Evolutionary conservation across 495 filamentous ascomycete species (phyloP).

Genomic region (Podospora appendiculata): DNA sequence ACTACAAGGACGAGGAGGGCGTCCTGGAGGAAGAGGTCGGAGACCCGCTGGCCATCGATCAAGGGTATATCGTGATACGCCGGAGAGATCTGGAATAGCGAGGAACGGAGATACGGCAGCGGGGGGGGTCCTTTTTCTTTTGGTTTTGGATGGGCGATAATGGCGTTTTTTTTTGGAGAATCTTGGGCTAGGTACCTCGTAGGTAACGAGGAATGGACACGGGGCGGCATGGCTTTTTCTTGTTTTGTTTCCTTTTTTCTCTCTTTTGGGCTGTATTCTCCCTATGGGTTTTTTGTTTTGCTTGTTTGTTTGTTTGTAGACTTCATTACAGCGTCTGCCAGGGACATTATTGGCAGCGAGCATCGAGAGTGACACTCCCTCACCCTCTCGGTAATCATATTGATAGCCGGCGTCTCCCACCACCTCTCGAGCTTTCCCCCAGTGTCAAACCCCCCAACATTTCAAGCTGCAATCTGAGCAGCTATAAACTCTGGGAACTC

Average conservation of each 20-base stretch:
- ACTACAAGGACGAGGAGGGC: constrained; percentile 26
- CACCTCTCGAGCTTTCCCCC: background rate
- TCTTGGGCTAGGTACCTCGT: background rate
- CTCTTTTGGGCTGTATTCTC: too few species aligned
- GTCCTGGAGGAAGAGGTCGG: constrained; percentile 36
- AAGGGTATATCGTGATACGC: constrained; percentile 40
- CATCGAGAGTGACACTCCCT: background rate
- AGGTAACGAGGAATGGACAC: background rate
- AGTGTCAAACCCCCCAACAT: background rate
- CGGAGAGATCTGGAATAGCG: constrained; percentile 32
- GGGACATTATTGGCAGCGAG: background rate
- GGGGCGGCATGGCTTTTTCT: background rate
- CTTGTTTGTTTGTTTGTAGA: background rate
- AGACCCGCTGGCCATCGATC: constrained; percentile 27
- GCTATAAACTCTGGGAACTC: constrained; percentile 52
- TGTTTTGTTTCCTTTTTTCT: background rate
- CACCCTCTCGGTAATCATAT: background rate
- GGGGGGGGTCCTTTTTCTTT: background rate
- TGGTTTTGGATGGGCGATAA: constrained; percentile 1
- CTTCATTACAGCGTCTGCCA: background rate
- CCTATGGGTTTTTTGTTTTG: background rate
- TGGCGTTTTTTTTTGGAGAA: constrained; percentile 5
- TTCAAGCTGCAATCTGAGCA: constrained; percentile 8
- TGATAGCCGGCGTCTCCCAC: background rate
- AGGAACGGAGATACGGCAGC: background rate